Base-by-base conservation (phyloP, 2,329 filamentous ascomycete genomes). In the Alternaria burnsii region DNA sequence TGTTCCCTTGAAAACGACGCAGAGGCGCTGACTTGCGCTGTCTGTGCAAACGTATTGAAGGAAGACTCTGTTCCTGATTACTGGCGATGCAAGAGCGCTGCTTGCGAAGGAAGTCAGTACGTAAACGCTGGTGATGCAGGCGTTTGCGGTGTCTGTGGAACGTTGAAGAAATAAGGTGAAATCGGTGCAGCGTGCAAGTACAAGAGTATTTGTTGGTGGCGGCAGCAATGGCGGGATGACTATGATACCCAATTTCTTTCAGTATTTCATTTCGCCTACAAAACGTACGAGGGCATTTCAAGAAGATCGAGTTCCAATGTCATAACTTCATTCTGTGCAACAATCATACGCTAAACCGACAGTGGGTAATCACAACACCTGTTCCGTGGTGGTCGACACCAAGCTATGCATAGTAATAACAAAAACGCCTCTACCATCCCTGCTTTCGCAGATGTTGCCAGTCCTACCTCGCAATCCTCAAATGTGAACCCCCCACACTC, bases 21-120 rank as follows among this genome's bases (percentile, higher is more conserved):
- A 0, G 70, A 73, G 9, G 80, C 86, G 8, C 77, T 87, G 2
- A 90, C 86, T 4, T 95, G 92, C 75, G 78, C 78, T 8, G 84
- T 89, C 54, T 95, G 92, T 75, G 85, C 88, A 24, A 87, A 94
- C 65, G 91, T 94, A 1, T 79, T 94, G 2, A 82, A 86, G 44
- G 78, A 82, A 0, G 71, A 78, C 0, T 83, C 84, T 51, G 82
- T 89, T 44, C 79, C 83, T 0, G 78, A 82, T 18, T 79, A 85
- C n/a, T 94, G 92, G 91, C 79, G 78, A 48, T 94, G 91, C 73
- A 76, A 73, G 43, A 86, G 84, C 65, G 71, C 75, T 4, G 66
- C 79, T 3, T 94, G 91, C 73, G 78, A 78, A 60, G 82, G 79
- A 12, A 86, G 83, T 46, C 61, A 70, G 20, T 94, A 92, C 73